These are phyloP conservation scores for Xylaria sp. DNA, from an alignment of 2,329 filamentous ascomycete genomes.

Conservation along the genomic window DNA sequence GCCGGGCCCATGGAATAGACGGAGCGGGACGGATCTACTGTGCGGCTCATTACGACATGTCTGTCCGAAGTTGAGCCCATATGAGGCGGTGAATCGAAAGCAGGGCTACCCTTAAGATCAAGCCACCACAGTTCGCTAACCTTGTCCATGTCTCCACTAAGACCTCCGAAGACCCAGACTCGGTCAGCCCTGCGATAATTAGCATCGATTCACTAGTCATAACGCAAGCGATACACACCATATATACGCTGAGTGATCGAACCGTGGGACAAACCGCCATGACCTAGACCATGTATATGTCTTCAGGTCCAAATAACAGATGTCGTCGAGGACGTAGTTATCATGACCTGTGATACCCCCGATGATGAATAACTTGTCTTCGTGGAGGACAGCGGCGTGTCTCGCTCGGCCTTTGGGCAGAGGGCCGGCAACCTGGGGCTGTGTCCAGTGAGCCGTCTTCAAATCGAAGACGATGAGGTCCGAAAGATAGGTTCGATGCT, in stretches of 20 bases:
- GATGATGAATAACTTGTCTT: slow-evolving; percentile 95
- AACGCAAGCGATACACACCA: slow-evolving; percentile 56
- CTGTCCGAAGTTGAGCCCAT: slow-evolving; percentile 57
- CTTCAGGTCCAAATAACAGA: slow-evolving; percentile 95
- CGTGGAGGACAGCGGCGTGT: slow-evolving; percentile 91
- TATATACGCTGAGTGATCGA: slow-evolving; percentile 94
- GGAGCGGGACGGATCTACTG: slow-evolving; percentile 57
- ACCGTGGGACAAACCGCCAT: slow-evolving; percentile 93
- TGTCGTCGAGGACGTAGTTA: slow-evolving; percentile 90
- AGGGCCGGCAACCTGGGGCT: slow-evolving; percentile 83
- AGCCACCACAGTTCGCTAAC: slow-evolving; percentile 97
- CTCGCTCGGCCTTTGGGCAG: slow-evolving; percentile 88
- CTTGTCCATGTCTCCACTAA: slow-evolving; percentile 96
- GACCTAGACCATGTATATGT: slow-evolving; percentile 97
- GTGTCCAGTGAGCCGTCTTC: slow-evolving; percentile 92
- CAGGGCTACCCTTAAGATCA: slow-evolving; percentile 87
- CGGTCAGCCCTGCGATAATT: slow-evolving; percentile 64
- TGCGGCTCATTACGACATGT: slow-evolving; percentile 47
- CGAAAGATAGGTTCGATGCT: slow-evolving; percentile 92
- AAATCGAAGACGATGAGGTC: slow-evolving; percentile 97
- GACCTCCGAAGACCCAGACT: slow-evolving; percentile 94
- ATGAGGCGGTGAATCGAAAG: slow-evolving; percentile 74
- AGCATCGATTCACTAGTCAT: slow-evolving; percentile 20
- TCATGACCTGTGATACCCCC: slow-evolving; percentile 95
- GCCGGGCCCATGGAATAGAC: slow-evolving; percentile 57